These are phyloP conservation scores for Colletotrichum liaoningense DNA, from an alignment of 2,329 filamentous ascomycete species.

Conservation along the genomic window DNA sequence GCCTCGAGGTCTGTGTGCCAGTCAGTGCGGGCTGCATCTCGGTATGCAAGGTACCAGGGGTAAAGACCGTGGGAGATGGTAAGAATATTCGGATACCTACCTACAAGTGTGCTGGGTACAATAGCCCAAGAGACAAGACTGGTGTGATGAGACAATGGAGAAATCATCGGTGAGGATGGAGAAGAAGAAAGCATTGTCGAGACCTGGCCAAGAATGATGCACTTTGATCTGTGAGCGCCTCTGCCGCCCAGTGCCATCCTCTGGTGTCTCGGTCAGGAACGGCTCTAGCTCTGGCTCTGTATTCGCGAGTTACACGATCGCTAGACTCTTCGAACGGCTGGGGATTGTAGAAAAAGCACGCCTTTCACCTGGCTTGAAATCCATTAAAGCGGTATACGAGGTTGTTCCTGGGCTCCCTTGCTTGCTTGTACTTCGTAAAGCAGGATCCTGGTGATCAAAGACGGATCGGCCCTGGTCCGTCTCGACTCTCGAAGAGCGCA, in stretches of 20 bases:
- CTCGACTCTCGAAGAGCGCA: not conserved
- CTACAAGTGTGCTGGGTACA: not conserved
- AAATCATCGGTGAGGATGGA: not conserved
- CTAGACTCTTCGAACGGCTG: not conserved
- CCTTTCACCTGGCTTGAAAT: not conserved
- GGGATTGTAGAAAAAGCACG: too few species aligned
- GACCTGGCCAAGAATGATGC: not conserved
- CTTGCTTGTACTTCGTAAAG: not conserved
- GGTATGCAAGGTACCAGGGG: conserved; percentile 34
- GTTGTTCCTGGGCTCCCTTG: not conserved
- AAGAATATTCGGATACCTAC: not conserved
- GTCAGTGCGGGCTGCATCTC: conserved; percentile 21
- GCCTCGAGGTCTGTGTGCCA: conserved; percentile 7
- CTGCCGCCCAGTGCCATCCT: not conserved
- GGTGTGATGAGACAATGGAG: not conserved
- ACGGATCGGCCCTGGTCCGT: conserved; percentile 21
- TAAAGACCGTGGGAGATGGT: not conserved
- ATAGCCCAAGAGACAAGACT: not conserved
- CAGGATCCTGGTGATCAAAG: conserved; percentile 11
- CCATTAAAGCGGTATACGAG: not conserved
- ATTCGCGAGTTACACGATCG: not conserved
- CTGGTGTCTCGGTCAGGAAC: not conserved
- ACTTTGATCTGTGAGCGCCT: not conserved
- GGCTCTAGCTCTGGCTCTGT: too few species aligned
- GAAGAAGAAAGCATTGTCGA: not conserved